phyloP scores from a whole-genome alignment of 73 alveolate genomes.

The Paramecium sexaurelia region DNA sequence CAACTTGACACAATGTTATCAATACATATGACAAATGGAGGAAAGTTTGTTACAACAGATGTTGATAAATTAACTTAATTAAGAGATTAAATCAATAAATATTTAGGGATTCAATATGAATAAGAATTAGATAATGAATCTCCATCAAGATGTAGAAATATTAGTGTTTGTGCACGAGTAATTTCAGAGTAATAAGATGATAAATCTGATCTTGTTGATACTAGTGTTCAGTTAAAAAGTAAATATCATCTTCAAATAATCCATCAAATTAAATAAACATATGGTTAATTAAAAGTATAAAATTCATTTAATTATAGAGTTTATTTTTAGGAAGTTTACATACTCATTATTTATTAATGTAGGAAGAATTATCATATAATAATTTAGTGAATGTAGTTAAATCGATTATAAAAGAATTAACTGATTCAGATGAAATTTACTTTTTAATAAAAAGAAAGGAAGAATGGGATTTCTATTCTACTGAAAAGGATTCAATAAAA shows the following conservation, averaged over 20 bases:
- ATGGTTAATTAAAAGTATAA: constrained; percentile 1
- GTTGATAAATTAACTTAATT: not conserved
- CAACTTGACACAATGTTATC: not conserved
- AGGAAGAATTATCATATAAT: not conserved
- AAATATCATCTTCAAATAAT: not conserved
- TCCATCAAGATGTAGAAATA: not conserved
- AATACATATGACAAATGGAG: not conserved
- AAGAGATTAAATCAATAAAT: not conserved
- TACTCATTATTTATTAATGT: not conserved
- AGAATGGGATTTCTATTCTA: constrained; percentile 50
- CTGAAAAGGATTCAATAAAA: constrained; percentile 18
- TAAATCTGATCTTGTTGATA: not conserved
- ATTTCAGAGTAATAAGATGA: not conserved
- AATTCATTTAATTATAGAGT: not conserved
- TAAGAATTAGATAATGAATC: not conserved
- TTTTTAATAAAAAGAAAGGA: not conserved
- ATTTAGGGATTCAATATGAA: not conserved
- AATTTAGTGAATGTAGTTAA: constrained; percentile 15
- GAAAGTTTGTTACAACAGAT: not conserved
- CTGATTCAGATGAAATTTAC: constrained; percentile 18
- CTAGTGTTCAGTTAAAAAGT: not conserved
- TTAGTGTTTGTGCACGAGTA: not conserved
- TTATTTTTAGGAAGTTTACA: constrained; percentile 23
- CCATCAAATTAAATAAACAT: not conserved
- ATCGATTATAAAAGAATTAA: not conserved